These are phyloP conservation scores for Aspergillus aculeatinus DNA, from an alignment of 2,329 filamentous ascomycete species.

Conservation along the genomic window DNA sequence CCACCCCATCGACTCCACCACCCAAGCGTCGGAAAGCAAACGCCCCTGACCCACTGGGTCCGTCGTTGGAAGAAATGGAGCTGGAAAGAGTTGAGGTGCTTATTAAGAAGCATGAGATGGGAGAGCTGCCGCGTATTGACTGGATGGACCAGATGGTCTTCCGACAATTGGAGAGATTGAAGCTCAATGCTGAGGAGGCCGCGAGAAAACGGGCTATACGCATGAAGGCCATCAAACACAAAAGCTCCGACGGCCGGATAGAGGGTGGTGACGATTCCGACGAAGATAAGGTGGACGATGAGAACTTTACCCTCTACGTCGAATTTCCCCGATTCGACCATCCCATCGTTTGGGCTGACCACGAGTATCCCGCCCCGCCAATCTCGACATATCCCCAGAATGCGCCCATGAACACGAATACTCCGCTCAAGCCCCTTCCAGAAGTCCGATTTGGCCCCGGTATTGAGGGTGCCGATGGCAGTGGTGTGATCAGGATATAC, in stretches of 20 bases:
- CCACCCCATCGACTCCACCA: slow-evolving; percentile 69
- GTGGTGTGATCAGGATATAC: slow-evolving; percentile 74
- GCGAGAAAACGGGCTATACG: slow-evolving; percentile 56
- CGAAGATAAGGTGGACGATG: slow-evolving; percentile 51
- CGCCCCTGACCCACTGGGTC: slow-evolving; percentile 46
- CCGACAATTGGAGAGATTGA: slow-evolving; percentile 78
- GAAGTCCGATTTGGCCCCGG: slow-evolving; percentile 89
- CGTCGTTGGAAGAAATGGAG: slow-evolving; percentile 74
- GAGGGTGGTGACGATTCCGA: slow-evolving; percentile 43
- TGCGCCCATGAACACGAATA: slow-evolving; percentile 63
- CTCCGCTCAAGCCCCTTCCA: slow-evolving; percentile 75
- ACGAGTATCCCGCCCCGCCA: slow-evolving; percentile 84
- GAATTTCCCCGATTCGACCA: slow-evolving; percentile 95
- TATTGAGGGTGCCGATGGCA: slow-evolving; percentile 66
- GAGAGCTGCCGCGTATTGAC: slow-evolving; percentile 85
- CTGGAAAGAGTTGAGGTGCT: slow-evolving; percentile 83
- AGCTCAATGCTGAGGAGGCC: slow-evolving; percentile 62
- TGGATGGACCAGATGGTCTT: slow-evolving; percentile 97
- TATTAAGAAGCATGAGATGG: slow-evolving; percentile 98
- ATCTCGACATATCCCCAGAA: slow-evolving; percentile 71
- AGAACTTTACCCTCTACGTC: slow-evolving; percentile 79
- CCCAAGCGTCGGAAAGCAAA: slow-evolving; percentile 55
- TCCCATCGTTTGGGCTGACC: slow-evolving; percentile 89
- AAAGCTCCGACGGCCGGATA: slow-evolving; percentile 31
- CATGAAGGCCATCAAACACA: slow-evolving; percentile 36